Evolutionary conservation across 2,329 filamentous ascomycete species (phyloP).

Genomic region (Fusarium praegraminearum): DNA sequence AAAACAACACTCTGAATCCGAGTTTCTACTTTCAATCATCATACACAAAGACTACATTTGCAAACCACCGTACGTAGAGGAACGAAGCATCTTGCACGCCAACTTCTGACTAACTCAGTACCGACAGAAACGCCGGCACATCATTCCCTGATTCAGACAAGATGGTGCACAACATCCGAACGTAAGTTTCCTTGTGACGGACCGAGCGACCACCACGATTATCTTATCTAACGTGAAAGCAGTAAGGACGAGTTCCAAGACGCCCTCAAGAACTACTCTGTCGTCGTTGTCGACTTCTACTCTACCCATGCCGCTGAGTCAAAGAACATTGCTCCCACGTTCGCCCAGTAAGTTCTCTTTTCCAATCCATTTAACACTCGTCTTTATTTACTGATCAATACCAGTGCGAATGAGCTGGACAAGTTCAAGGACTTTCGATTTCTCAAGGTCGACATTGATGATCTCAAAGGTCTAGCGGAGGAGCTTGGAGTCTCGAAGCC

Average conservation of each 20-base stretch:
- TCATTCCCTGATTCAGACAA: slow-evolving; percentile 9
- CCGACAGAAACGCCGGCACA: background rate
- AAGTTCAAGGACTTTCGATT: slow-evolving; percentile 38
- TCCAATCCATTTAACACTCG: background rate
- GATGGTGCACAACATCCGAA: slow-evolving; percentile 38
- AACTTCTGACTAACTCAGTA: slow-evolving; percentile 8
- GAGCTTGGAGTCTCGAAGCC: slow-evolving; percentile 19
- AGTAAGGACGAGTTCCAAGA: slow-evolving; percentile 38
- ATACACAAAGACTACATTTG: background rate
- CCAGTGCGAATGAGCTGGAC: slow-evolving; percentile 28
- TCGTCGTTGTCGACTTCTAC: slow-evolving; percentile 36
- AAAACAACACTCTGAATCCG: background rate
- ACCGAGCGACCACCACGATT: background rate
- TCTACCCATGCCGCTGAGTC: slow-evolving; percentile 23
- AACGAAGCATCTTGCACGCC: background rate
- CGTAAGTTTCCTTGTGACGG: background rate
- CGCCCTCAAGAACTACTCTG: slow-evolving; percentile 16
- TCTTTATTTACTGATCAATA: rapidly evolving
- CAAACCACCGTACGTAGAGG: background rate
- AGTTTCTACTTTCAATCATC: background rate
- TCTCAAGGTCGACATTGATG: slow-evolving; percentile 34
- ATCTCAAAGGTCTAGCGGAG: slow-evolving; percentile 14
- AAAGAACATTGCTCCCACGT: slow-evolving; percentile 28
- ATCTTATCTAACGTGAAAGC: background rate
- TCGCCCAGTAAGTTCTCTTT: slow-evolving; percentile 12